Percentiles rank a stretch among this genome's conserved stretches.
These are phyloP conservation scores for Beauveria pseudobassiana DNA, from an alignment of 2,329 filamentous ascomycete species.

Conservation along the genomic window DNA sequence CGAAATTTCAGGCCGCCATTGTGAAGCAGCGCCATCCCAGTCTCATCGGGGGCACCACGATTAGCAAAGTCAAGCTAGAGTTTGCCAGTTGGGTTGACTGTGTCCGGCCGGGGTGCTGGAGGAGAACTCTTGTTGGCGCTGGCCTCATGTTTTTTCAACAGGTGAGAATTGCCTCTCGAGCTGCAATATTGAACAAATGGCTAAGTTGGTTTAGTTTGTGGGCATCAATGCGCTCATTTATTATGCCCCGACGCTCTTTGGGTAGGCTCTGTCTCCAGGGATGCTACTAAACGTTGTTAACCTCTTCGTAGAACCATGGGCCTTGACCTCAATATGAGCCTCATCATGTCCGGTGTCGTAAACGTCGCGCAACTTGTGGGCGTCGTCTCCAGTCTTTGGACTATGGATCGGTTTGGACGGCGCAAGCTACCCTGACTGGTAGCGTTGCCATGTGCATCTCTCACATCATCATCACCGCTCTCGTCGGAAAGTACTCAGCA, in stretches of 20 bases:
- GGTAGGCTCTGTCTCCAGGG: constrained; percentile 8
- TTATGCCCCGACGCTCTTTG: constrained; percentile 52
- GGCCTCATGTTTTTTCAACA: constrained; percentile 52
- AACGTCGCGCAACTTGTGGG: constrained; percentile 25
- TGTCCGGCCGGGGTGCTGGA: constrained; percentile 41
- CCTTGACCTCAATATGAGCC: constrained; percentile 27
- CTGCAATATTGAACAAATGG: not conserved
- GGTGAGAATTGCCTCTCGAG: constrained; percentile 22
- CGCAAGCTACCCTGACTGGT: not conserved
- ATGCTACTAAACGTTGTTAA: not conserved
- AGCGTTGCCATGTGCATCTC: not conserved
- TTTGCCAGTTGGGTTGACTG: constrained; percentile 41
- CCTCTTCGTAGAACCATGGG: constrained; percentile 33
- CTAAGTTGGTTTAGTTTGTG: not conserved
- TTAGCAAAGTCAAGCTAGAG: constrained; percentile 36
- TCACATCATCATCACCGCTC: constrained; percentile 1
- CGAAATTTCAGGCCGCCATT: constrained; percentile 18
- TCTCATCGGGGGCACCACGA: constrained; percentile 26
- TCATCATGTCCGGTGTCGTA: constrained; percentile 25
- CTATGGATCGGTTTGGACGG: not conserved
- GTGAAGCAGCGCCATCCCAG: constrained; percentile 26
- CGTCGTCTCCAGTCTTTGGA: constrained; percentile 19
- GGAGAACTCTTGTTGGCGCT: constrained; percentile 37
- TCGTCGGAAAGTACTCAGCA: constrained; percentile 19
- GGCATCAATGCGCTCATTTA: constrained; percentile 42